These are phyloP conservation scores for Microbotryum lychnidis-dioicae DNA, from an alignment of 1,284 basidiomycete genomes.

Conservation along the genomic window DNA sequence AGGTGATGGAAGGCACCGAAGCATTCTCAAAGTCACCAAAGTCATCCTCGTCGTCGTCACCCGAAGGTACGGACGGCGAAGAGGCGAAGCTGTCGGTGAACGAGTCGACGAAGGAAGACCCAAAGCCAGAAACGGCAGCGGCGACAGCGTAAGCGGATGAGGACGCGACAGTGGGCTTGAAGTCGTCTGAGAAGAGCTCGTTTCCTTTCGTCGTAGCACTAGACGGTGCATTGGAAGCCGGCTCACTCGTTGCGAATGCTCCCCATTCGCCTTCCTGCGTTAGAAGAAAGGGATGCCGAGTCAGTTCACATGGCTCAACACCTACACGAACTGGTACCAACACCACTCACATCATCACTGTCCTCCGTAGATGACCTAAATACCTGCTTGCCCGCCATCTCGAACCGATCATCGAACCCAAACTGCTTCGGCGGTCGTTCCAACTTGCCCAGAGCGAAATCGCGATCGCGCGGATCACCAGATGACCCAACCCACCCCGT, in stretches of 20 bases:
- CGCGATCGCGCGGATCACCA: slow-evolving; percentile 53
- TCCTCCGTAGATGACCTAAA: slow-evolving; percentile 40
- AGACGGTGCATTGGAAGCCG: background rate
- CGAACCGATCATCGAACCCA: slow-evolving; percentile 36
- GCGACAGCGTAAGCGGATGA: slow-evolving; percentile 56
- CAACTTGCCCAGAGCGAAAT: slow-evolving; percentile 50
- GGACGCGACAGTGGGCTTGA: slow-evolving; percentile 53
- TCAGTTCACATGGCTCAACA: background rate
- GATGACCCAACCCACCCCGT: slow-evolving; percentile 66
- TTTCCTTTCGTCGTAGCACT: background rate
- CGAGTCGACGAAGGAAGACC: slow-evolving; percentile 2
- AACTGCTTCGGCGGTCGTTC: slow-evolving; percentile 31
- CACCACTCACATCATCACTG: slow-evolving; percentile 27
- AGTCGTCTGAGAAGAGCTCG: slow-evolving; percentile 50
- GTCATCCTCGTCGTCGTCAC: slow-evolving; percentile 27
- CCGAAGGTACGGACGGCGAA: background rate
- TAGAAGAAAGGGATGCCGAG: slow-evolving; percentile 30
- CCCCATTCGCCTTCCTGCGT: slow-evolving; percentile 54
- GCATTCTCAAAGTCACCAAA: slow-evolving; percentile 33
- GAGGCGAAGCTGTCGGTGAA: slow-evolving; percentile 23
- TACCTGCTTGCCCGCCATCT: slow-evolving; percentile 44
- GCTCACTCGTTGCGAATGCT: slow-evolving; percentile 51
- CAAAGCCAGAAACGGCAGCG: slow-evolving; percentile 60
- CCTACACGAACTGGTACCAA: background rate
- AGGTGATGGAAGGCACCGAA: slow-evolving; percentile 13